Conservation (phyloP, 1,284 basidiomycete genomes). For the Caloboletus firmus region DNA sequence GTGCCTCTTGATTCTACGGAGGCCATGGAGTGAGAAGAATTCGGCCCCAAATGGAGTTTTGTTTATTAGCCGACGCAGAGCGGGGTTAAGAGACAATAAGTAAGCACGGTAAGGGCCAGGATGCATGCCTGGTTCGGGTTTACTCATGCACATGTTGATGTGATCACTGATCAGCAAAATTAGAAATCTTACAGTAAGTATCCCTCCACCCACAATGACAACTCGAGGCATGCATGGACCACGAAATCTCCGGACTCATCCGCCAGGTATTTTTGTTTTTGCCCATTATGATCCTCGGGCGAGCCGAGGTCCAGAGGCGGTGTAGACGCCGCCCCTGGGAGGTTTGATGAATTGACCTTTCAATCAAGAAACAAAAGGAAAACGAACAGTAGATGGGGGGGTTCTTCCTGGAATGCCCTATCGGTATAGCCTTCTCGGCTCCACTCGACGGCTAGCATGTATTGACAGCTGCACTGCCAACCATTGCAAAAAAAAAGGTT, state of each 20-base stretch:
- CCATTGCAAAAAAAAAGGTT: neutral
- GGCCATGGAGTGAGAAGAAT: constrained; percentile 19
- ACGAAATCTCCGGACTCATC: neutral
- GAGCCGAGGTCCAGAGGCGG: neutral
- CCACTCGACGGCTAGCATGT: neutral
- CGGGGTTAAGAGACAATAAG: constrained; percentile 57
- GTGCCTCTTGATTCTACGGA: constrained; percentile 47
- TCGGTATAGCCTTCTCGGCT: neutral
- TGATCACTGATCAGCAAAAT: neutral
- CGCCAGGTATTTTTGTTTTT: neutral
- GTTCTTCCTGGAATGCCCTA: neutral
- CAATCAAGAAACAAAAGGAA: neutral
- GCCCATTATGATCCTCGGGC: neutral
- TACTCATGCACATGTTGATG: constrained; percentile 5
- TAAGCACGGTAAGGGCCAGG: constrained; percentile 26
- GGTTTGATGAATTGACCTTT: neutral
- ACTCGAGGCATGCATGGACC: constrained; percentile 1
- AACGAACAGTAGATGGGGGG: neutral
- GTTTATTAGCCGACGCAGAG: constrained; percentile 2
- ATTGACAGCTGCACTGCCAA: constrained; percentile 44
- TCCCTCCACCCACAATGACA: neutral
- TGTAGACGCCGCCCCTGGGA: too few species aligned
- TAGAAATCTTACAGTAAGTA: neutral
- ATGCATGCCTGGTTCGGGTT: neutral
- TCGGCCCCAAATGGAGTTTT: constrained; percentile 28